Evolutionary conservation across 2,329 filamentous ascomycete species (phyloP), one percentile per base, ranked within the genome.

Genomic region (Sporothrix curviconia): DNA sequence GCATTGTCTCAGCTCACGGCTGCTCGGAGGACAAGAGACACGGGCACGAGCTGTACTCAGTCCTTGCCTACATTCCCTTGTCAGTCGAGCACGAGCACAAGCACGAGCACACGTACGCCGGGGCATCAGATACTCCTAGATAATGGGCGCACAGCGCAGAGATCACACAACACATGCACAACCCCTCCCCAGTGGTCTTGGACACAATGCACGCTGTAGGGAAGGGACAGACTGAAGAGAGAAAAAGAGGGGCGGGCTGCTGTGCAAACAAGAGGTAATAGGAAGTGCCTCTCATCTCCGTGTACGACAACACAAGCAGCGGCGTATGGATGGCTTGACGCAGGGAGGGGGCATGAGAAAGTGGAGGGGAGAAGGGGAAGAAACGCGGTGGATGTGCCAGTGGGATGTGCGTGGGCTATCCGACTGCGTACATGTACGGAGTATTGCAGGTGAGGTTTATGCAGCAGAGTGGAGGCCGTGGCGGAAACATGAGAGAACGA

Each of bases 151-250:
- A n/a, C 37, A 25, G 17, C 25, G 30, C 34, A 56, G 36, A 51
- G 36, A 56, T 43, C 44, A 51, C 46, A 56, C 44, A 56, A 43
- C 36, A 37, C 55, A 44, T 54, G 51, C 28, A 46, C 32, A 36
- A n/a, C 44, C 46, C 54, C 54, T 56, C 46, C 24, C 43, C 19
- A 28, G 34, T 22, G 53, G 17, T 43, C n/a, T 36, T 46, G 25
- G 32, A 14, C 28, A 36, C 25, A 28, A n/a, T n/a, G n/a, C n/a
- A n/a, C n/a, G n/a, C n/a, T n/a, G n/a, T n/a, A n/a, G 37, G 43
- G 30, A 19, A 30, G 3, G 19, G 25, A 30, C 15, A n/a, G 14
- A 49, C 19, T 17, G 6, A 15, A 34, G 25, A n/a, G 28, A 46
- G 12, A 30, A 30, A 30, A 30, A 25, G 24, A 28, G 43, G 17